Base-by-base conservation (phyloP, 768 basidiomycete genomes). In the Mycena epipterygia region DNA sequence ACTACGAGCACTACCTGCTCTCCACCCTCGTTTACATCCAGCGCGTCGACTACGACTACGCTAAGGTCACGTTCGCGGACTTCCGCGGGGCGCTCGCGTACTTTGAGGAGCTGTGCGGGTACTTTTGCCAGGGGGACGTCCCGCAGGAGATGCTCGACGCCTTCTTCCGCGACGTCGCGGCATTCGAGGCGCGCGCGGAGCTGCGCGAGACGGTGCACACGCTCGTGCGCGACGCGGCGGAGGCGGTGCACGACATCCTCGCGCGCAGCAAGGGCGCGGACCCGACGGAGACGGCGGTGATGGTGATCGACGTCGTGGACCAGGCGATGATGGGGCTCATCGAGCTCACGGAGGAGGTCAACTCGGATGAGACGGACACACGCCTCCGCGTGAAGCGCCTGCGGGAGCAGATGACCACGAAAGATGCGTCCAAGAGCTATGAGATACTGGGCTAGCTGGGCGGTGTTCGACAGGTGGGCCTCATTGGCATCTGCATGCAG, bases 1-100 rank as follows among this genome's bases (percentile, higher is more conserved):
- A 73, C 58, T 70, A 73, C 68, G 72, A 73, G 32, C 68, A 67
- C 56, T 73, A 73, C 52, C 42, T 73, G 25, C 72, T 73, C 58
- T 42, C 48, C 30, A 67, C 68, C 19, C 72, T 73, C 65, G 72
- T 73, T 37, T 59, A 73, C 56, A 73, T 73, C 52, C 72, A 73
- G 37, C 72, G 72, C 60, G 62, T 70, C 39, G 72, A 73, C 68
- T 73, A 73, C 52, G 72, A 73, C 59, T 70, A 57, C 52, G 2
- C 61, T 7, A 48, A 60, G 0, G 44, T 67, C n/a, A 4, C 53
- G 1, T 42, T 73, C 30, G 51, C 27, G 5, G 33, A 35, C 29
- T 67, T 64, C 32, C 5, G 9, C 21, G 60, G 17, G 6, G 42
- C 72, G 11, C 49, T 66, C 14, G 14, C 16, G n/a, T 73, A 70